Evolutionary conservation across 441 rosid genomes (phyloP), one percentile per base, ranked within the genome.

Genomic region (Gossypium schwendimanii): DNA sequence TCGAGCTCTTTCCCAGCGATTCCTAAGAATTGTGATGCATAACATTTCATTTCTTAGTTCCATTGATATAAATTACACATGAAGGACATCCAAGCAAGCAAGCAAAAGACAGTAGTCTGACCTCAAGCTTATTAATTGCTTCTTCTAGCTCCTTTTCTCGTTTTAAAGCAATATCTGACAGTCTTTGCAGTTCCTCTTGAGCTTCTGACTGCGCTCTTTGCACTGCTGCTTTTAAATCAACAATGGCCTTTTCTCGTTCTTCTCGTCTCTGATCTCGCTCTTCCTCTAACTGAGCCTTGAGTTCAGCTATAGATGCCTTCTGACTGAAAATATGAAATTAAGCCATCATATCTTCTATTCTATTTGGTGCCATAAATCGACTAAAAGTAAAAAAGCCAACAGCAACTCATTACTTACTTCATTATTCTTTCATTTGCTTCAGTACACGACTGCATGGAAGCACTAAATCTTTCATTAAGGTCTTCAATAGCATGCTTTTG

Each of bases 351-450:
- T 26, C 14, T 47, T n/a, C n/a, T 8, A 12, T 49, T 15, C 7
- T 8, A 0, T n/a, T 49, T 49, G 23, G 58, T 1, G 5, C 23
- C 41, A 65, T 49, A 21, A 49, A 26, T 49, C 1, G 14, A 17
- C 9, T 17, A 23, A 57, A 61, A 69, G 11, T 58, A 57, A 41
- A 7, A 41, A 54, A 54, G 64, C 18, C 61, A 57, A 10, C 62
- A 57, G 14, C 12, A 55, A 55, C 21, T 58, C 24, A 62, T 60
- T 45, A 58, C 69, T 73, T 77, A 91, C 99, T 96, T 91, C 80
- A 79, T 88, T 76, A 91, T 78, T 71, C 89, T 83, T 78, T 89
- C 97, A 87, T 88, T 91, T 77, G 96, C 94, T 85, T 95, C 98
- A 50, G 83, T 72, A 78, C 88, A 86, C n/a, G 98, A 92, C 79